Base-by-base conservation (phyloP, 305 asterid genomes). In the Nicotiana rustica region DNA sequence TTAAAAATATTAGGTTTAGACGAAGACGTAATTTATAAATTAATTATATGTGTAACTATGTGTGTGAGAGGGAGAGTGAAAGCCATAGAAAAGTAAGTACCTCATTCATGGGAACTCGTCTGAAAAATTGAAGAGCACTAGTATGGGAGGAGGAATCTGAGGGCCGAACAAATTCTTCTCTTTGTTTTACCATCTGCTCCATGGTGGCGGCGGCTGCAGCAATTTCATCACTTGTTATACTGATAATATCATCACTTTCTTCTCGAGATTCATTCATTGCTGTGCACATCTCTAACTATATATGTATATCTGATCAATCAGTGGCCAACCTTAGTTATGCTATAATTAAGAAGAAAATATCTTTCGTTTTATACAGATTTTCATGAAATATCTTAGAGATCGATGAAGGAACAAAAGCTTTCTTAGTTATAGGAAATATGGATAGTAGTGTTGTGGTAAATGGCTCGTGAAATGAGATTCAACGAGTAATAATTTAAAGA, bases 31-130 rank as follows among this genome's bases (percentile, higher is more conserved):
- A 31, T 31, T 12, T 17, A 25, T 41, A 0, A 36, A 9, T 14
- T 15, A 36, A 9, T 14, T 15, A 10, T 59, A 25, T 33, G 4
- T 15, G 38, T n/a, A 1, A 38, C 10, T 38, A 38, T 38, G n/a
- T 35, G 31, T n/a, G 77, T 12, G 18, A 38, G 29, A 55, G 18
- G 10, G 52, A 29, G 36, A 41, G 47, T 10, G 35, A 33, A 10
- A 55, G 17, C 41, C 21, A 1, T 36, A 49, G 18, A n/a, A 4
- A 8, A 8, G 14, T 83, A 8, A 8, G 14, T 83, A 93, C 97
- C 97, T 92, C 90, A 55, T 86, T 90, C 62, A 84, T 78, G 9
- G 92, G 92, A 81, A 92, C 85, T 82, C 88, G 85, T 36, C 79
- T 85, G 82, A 89, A 84, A 73, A 88, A 83, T 56, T 60, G 83